These are phyloP conservation scores for Macrophomina pseudophaseolina DNA, from an alignment of 2,329 filamentous ascomycete genomes.

Conservation along the genomic window DNA sequence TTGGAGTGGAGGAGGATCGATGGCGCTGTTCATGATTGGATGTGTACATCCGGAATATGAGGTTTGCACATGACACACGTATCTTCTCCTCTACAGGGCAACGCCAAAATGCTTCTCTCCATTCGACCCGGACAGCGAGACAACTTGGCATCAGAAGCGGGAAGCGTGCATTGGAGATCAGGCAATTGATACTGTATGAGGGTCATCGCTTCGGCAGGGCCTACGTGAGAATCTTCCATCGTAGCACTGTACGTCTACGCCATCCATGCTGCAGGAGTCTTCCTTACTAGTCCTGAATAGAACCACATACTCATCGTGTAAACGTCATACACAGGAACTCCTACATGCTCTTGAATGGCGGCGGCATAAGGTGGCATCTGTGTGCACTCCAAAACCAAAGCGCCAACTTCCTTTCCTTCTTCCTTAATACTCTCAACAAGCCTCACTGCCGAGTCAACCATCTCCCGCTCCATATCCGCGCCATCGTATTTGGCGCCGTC, in stretches of 20 bases:
- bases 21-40: background rate
- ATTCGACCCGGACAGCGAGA: background rate
- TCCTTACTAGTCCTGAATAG: conserved; percentile 40
- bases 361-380: conserved; percentile 46
- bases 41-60: background rate
- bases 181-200: background rate
- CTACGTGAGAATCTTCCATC: background rate
- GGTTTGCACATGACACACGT: background rate
- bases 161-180: background rate
- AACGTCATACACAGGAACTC: conserved; percentile 38
- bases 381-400: conserved; percentile 44
- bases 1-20: background rate
- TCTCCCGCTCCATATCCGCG: background rate
- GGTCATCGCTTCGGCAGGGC: background rate
- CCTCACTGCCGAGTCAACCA: background rate
- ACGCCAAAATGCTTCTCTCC: background rate
- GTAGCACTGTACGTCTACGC: background rate
- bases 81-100: background rate
- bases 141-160: background rate
- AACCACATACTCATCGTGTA: conserved; percentile 45
- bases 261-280: conserved; percentile 3
- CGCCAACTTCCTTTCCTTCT: conserved; percentile 35
- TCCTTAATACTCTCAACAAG: background rate
- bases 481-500: background rate
- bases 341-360: conserved; percentile 38